Evolutionary conservation across 345 rosid species (phyloP), one percentile per base, ranked within the genome.

Genomic region (Linum usitatissimum): DNA sequence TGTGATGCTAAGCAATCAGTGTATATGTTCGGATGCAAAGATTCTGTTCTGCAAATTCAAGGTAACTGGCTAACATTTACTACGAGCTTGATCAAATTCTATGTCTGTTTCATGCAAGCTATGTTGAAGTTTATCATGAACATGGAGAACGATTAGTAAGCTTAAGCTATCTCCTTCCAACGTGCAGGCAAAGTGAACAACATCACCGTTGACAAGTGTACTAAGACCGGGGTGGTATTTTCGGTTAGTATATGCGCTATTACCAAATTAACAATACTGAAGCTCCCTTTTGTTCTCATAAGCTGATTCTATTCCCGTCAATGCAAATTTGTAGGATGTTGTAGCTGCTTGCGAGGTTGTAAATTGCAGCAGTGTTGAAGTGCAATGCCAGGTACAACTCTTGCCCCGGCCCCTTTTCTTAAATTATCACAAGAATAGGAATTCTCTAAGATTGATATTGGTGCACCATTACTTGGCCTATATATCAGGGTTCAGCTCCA

Each of bases 261-360:
- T 34, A 34, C 3, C 38, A 34, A 1, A 7, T 7, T 34, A 34
- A 34, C 14, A 63, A 23, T 6, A 57, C 18, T n/a, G 6, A n/a
- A 39, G 12, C 57, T 59, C 28, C 38, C 30, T 31, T 56, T 12
- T 28, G 36, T 42, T 64, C 53, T 48, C 53, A 56, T 58, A 13
- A 59, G 48, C 70, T 59, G 20, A 59, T 66, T n/a, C 66, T 18
- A 64, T 72, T 58, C 30, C 64, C 38, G 51, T 20, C 68, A 64
- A 53, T 56, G 61, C 57, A 64, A 48, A 62, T 64, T 31, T 64
- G 10, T 77, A 94, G 97, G 99, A 90, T 82, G 96, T 94, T 36
- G 99, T 94, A 67, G 96, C 99, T 76, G 99, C 99, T 67, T 94
- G 76, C 81, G 99, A 94, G 85, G 73, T 88, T 74, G 99, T 90